Percentiles rank a stretch among this genome's conserved stretches.
Conservation (phyloP, 805 yeast species). For the Komagataella pastoris region DNA sequence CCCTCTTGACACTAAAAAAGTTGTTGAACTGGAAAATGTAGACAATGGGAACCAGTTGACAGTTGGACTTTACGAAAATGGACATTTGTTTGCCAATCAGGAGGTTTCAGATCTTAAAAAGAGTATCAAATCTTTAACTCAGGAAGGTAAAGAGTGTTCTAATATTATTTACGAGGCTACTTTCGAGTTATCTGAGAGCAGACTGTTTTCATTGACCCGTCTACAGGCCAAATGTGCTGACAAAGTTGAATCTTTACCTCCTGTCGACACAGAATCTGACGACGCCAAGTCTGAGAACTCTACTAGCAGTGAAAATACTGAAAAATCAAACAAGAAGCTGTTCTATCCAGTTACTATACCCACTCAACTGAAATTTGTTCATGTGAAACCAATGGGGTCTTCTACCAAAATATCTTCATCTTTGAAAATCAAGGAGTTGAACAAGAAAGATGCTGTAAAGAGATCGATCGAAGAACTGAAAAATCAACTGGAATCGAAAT, state of each 20-base stretch:
- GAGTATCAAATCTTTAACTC: slow-evolving; percentile 3
- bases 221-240: slow-evolving; percentile 30
- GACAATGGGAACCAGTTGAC: slow-evolving; percentile 3
- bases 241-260: slow-evolving; percentile 3
- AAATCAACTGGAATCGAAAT: slow-evolving; percentile 59
- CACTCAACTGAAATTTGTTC: slow-evolving; percentile 19
- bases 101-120: slow-evolving; percentile 7
- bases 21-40: slow-evolving; percentile 23
- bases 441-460: slow-evolving; percentile 41
- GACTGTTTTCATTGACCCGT: slow-evolving; percentile 32
- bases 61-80: slow-evolving; percentile 25
- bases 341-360: slow-evolving; percentile 6
- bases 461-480: slow-evolving; percentile 39
- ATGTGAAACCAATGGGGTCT: slow-evolving; percentile 34
- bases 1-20: slow-evolving; percentile 17
- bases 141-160: background rate
- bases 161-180: slow-evolving; percentile 21
- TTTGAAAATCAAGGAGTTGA: slow-evolving; percentile 36
- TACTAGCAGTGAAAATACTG: slow-evolving; percentile 4
- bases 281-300: slow-evolving; percentile 6
- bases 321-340: slow-evolving; percentile 8
- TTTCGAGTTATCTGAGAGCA: slow-evolving; percentile 32
- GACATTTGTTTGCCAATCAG: slow-evolving; percentile 16
- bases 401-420: slow-evolving; percentile 31
- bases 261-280: slow-evolving; percentile 3